A percentile compares a stretch with the other conserved stretches of the same genome.
phyloP scores from a whole-genome alignment of 352 stramenopile species.

The Pythium monospermum region DNA sequence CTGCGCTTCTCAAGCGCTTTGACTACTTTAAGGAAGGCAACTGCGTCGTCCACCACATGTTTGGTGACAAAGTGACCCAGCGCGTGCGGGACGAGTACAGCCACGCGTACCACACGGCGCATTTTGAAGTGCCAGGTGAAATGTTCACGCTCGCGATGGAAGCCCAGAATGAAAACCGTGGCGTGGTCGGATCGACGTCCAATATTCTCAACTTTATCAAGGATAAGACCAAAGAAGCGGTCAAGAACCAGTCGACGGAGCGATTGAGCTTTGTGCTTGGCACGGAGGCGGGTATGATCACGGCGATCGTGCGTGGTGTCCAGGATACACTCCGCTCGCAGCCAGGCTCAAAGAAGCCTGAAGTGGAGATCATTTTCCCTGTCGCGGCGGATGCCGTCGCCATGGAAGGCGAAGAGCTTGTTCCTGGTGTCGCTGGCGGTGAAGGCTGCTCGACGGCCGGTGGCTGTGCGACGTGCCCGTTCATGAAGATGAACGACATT shows the following conservation, averaged over 20 bases:
- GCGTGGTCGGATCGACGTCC: constrained; percentile 94
- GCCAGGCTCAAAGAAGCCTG: constrained; percentile 46
- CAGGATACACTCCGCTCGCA: constrained; percentile 68
- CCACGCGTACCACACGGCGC: constrained; percentile 93
- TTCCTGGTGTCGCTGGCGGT: constrained; percentile 89
- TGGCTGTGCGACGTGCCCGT: constrained; percentile 96
- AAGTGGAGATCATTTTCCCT: constrained; percentile 97
- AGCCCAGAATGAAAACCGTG: constrained; percentile 83
- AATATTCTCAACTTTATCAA: constrained; percentile 98
- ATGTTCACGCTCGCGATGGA: constrained; percentile 98
- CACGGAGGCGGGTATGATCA: constrained; percentile 97
- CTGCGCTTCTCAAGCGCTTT: constrained; percentile 82
- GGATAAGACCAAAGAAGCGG: constrained; percentile 88
- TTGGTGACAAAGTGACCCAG: constrained; percentile 92
- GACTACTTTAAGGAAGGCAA: constrained; percentile 96
- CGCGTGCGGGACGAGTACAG: constrained; percentile 89
- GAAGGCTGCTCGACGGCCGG: constrained; percentile 96
- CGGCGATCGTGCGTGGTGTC: constrained; percentile 94
- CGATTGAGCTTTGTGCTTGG: constrained; percentile 93
- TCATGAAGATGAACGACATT: constrained; percentile 99
- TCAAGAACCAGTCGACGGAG: constrained; percentile 56
- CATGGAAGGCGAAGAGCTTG: constrained; percentile 72
- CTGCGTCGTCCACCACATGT: constrained; percentile 98
- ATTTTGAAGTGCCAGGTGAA: constrained; percentile 98
- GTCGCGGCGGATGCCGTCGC: constrained; percentile 92